Conservation (phyloP, 2,329 filamentous ascomycete species). For the Cadophora sp. region DNA sequence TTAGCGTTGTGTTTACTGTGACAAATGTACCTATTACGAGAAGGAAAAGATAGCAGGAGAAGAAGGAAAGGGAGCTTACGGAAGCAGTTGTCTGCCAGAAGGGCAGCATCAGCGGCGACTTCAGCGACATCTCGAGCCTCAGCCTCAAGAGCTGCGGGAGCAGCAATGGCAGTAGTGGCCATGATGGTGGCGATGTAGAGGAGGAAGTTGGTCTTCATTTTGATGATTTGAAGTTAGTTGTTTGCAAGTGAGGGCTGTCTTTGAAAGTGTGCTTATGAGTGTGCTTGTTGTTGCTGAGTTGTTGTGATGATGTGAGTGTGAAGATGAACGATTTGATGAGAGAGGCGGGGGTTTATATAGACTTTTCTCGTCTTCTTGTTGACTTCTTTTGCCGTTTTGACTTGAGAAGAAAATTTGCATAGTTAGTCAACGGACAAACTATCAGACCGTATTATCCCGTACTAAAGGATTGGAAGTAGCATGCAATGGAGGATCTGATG, state of each 20-base stretch:
- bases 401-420: neutral
- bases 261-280: neutral
- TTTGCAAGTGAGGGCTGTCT: neutral
- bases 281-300: neutral
- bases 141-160: neutral
- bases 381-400: neutral
- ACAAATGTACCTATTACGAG: no score
- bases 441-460: conserved; percentile 9
- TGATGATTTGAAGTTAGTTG: neutral
- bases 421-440: neutral
- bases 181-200: conserved; percentile 1
- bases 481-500: neutral
- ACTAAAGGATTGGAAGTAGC: neutral
- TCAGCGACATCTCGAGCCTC: conserved; percentile 3
- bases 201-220: conserved; percentile 20
- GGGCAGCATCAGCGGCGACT: neutral
- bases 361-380: neutral
- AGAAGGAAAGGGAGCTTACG: neutral
- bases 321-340: neutral
- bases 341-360: neutral
- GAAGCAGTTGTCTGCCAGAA: conserved; percentile 16
- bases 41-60: neutral
- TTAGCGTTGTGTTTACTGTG: no score
- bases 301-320: no score
- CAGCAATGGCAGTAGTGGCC: conserved; percentile 11